Evolutionary conservation across 2,329 filamentous ascomycete genomes (phyloP).

Genomic region (Paraphaeosphaeria sporulosa): DNA sequence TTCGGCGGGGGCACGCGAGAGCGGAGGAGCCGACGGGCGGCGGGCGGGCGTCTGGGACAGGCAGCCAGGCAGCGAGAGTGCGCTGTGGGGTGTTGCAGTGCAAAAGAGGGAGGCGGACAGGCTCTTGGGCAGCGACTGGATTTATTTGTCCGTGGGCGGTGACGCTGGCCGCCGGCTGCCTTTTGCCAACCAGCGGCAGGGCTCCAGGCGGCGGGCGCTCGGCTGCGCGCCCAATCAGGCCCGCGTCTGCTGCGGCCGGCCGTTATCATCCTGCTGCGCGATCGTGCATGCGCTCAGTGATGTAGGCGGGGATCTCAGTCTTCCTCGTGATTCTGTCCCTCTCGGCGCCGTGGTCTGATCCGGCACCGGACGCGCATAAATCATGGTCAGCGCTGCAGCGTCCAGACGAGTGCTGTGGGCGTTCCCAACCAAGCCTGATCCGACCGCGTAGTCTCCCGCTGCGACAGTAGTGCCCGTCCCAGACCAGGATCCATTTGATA

Average conservation of each 20-base stretch:
- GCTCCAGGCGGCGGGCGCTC: background rate
- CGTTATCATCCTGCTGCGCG: slow-evolving; percentile 15
- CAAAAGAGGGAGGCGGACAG: slow-evolving; percentile 3
- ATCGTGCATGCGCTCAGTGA: slow-evolving; percentile 17
- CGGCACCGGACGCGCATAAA: no score
- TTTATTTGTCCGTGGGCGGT: slow-evolving; percentile 22
- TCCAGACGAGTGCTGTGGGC: background rate
- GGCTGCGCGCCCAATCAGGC: slow-evolving; percentile 10
- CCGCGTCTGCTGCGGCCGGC: slow-evolving; percentile 1
- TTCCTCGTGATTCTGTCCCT: slow-evolving; percentile 23
- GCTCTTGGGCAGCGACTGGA: slow-evolving; percentile 12
- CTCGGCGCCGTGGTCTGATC: slow-evolving; percentile 15
- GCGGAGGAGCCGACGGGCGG: slow-evolving; percentile 25
- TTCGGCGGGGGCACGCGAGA: slow-evolving; percentile 21
- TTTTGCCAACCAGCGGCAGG: slow-evolving; percentile 1
- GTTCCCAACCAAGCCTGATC: slow-evolving; percentile 27
- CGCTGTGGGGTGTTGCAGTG: slow-evolving; percentile 7
- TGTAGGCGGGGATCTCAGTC: slow-evolving; percentile 15
- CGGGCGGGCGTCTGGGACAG: slow-evolving; percentile 4
- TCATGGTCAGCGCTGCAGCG: slow-evolving; percentile 8
- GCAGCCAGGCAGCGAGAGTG: slow-evolving; percentile 22
- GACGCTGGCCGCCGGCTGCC: slow-evolving; percentile 8
- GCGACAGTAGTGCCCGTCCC: slow-evolving; percentile 41
- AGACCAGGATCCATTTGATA: slow-evolving; percentile 26
- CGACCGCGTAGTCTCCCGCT: slow-evolving; percentile 35